Conservation (phyloP, 176 grass and related monocot species). For the Avena sativa region DNA sequence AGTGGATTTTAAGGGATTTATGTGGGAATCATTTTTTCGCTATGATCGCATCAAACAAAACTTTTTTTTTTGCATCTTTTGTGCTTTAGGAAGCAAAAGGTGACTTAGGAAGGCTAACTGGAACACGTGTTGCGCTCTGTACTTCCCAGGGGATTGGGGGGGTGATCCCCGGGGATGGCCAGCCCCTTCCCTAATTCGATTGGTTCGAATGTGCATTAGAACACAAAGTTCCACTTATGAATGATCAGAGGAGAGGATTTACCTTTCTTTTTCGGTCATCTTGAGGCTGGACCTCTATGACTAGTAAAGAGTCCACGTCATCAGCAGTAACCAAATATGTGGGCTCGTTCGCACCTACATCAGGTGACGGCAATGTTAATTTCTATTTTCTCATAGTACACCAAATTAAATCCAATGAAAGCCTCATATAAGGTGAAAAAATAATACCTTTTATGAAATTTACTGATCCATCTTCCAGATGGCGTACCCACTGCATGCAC, state of each 20-base stretch:
- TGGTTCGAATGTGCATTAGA: not conserved
- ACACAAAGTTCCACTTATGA: constrained; percentile 15
- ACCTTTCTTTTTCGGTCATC: constrained; percentile 93
- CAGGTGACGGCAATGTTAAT: constrained; percentile 21
- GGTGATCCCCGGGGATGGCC: no score
- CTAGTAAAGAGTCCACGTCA: constrained; percentile 80
- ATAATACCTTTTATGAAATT: constrained; percentile 85
- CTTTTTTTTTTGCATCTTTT: no score
- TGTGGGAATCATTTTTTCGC: no score
- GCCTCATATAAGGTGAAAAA: constrained; percentile 15
- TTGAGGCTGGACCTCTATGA: constrained; percentile 87
- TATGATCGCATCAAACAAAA: no score
- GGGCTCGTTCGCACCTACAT: constrained; percentile 80
- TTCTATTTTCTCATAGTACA: not conserved
- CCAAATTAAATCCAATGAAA: constrained; percentile 30
- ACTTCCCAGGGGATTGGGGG: no score
- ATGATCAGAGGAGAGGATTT: constrained; percentile 24
- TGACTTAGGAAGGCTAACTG: no score
- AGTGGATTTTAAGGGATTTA: no score
- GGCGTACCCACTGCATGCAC: constrained; percentile 79
- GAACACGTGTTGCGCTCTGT: no score
- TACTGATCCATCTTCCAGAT: constrained; percentile 89
- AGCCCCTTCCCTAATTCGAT: not conserved
- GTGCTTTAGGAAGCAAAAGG: no score
- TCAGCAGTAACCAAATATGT: constrained; percentile 91